Base-by-base conservation (phyloP, 2,329 filamentous ascomycete genomes). In the Aphanoascus verrucosus region DNA sequence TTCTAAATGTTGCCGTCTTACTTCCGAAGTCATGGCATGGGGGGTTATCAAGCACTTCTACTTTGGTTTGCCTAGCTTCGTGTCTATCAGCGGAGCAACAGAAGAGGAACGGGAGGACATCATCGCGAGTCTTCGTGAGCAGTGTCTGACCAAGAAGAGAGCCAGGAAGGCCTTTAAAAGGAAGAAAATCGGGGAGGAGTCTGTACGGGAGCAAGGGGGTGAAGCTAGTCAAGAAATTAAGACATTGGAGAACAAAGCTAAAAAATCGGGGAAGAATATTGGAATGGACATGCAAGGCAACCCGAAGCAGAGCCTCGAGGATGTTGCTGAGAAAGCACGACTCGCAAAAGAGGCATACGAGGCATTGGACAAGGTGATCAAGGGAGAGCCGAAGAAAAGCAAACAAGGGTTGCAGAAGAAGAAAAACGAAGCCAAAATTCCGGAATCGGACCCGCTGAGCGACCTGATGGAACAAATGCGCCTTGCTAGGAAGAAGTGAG, bases 1-100 rank as follows among this genome's bases (percentile, higher is more conserved):
- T 9, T 17, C 47, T 23, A 59, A 55, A 1, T 63, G 60, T 34
- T 63, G 61, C 50, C 59, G 60, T 34, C 53, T 62, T 8, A 54
- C 55, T 14, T 42, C 34, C 4, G 34, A 61, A 17, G 57, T 59
- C 17, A 49, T 62, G 37, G 45, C 50, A 44, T 61, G 60, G 60
- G 60, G 61, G 3, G 15, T 35, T 19, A 23, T 42, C 28, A 49
- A 38, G 31, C 44, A 59, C 20, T 63, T 59, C 58, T 38, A 55
- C 14, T 53, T 56, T 52, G 58, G 60, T 1, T 34, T 59, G 44
- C 59, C 61, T 12, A 35, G 48, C 12, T 52, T 56, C 35, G 49
- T 62, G n/a, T 56, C 52, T 11, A 55, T 62, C 14, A 48, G 52
- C 19, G 58, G 59, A 11, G 47, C 57, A 1, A 55, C 55, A 11